Percentiles rank a stretch among this genome's conserved stretches.
phyloP scores from a whole-genome alignment of 2,329 filamentous ascomycete species.

The Dactylellina sp. region DNA sequence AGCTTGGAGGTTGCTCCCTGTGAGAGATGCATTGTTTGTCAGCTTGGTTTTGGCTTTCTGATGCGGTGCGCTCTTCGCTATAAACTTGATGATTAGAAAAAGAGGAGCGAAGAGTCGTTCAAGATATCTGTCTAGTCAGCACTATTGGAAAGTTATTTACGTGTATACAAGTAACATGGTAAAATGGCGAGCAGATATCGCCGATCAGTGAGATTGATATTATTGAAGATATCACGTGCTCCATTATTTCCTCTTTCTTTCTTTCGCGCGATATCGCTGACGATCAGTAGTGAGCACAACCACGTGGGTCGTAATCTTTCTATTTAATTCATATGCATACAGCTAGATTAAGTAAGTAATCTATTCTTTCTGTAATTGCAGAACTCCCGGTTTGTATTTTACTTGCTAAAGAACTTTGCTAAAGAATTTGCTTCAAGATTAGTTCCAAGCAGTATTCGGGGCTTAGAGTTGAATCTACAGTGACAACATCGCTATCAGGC shows the following conservation, averaged over 20 bases:
- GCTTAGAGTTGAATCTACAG: conserved; percentile 60
- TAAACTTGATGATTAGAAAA: too few species aligned
- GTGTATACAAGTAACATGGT: conserved; percentile 4
- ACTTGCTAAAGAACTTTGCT: too few species aligned
- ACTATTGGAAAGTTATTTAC: neutral
- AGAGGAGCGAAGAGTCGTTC: too few species aligned
- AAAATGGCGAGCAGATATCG: conserved; percentile 14
- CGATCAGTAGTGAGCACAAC: conserved; percentile 9
- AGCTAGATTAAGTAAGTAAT: conserved; percentile 2
- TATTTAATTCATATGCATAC: neutral
- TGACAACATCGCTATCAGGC: conserved; percentile 52
- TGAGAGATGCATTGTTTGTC: conserved; percentile 27
- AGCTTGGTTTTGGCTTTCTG: neutral
- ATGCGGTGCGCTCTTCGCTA: too few species aligned
- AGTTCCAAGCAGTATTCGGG: conserved; percentile 57
- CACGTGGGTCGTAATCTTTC: too few species aligned
- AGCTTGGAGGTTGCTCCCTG: conserved; percentile 19
- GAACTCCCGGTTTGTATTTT: too few species aligned
- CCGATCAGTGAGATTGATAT: conserved; percentile 16
- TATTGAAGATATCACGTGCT: neutral
- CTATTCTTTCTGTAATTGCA: too few species aligned
- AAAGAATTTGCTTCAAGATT: conserved; percentile 59
- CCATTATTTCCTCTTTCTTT: neutral
- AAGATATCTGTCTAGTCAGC: too few species aligned
- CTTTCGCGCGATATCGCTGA: neutral